Conservation (phyloP, 225 moss, liverwort and hornwort genomes). For the Pseudisothecium myosuroides region DNA sequence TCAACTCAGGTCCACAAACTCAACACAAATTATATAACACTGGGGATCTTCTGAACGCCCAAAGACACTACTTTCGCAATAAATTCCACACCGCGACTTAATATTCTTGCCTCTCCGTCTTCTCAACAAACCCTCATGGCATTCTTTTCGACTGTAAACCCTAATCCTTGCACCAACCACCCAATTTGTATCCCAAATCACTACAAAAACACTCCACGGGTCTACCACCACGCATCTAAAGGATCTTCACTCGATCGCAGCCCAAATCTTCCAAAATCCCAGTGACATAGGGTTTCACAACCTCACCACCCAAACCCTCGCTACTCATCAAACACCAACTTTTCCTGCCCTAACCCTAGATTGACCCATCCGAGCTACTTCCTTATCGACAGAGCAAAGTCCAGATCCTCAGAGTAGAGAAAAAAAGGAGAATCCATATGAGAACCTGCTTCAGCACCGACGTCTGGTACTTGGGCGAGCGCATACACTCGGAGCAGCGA, state of each 20-base stretch:
- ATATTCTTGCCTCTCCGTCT: neutral
- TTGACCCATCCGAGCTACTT: neutral
- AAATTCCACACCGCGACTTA: neutral
- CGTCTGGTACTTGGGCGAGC: constrained; percentile 67
- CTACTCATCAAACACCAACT: neutral
- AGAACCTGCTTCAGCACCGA: constrained; percentile 61
- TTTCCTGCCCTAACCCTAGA: neutral
- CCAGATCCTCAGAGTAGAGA: neutral
- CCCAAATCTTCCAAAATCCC: neutral
- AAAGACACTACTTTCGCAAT: neutral
- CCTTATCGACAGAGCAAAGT: neutral
- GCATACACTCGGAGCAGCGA: constrained; percentile 78
- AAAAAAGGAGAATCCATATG: neutral
- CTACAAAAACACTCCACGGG: neutral
- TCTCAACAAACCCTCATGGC: neutral
- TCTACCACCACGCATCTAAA: neutral
- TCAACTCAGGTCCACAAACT: neutral
- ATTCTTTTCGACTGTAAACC: neutral
- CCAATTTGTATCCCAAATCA: neutral
- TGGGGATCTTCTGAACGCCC: neutral
- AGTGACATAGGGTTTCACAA: neutral
- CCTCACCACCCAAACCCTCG: neutral
- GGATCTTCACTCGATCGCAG: neutral
- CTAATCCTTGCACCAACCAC: neutral
- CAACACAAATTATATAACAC: neutral